Conservation (phyloP, 495 filamentous ascomycete species). For the Acidomyces sp. region DNA sequence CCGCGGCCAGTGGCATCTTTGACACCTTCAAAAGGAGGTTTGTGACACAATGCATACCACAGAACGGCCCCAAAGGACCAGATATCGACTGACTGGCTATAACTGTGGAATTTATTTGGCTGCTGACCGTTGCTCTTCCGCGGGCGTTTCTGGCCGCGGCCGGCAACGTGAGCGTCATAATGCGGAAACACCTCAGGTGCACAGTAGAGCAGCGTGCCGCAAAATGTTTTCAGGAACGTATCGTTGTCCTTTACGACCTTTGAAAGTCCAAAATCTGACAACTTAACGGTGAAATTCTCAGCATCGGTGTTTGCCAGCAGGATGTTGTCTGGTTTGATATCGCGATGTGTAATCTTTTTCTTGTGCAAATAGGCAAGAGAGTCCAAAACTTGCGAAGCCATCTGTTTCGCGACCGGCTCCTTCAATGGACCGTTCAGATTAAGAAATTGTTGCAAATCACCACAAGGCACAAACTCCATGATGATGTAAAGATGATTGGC, state of each 20-base stretch:
- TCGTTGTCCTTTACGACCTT: conserved; percentile 73
- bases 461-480: conserved; percentile 84
- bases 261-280: conserved; percentile 91
- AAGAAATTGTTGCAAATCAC: conserved; percentile 69
- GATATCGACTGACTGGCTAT: conserved; percentile 80
- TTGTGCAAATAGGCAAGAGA: conserved; percentile 79
- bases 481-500: conserved; percentile 73
- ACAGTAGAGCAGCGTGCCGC: conserved; percentile 88
- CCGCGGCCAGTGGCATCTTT: conserved; percentile 42
- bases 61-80: conserved; percentile 91
- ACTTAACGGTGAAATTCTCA: conserved; percentile 52
- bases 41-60: conserved; percentile 61
- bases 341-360: conserved; percentile 81
- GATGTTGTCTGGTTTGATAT: conserved; percentile 97
- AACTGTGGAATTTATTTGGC: conserved; percentile 35
- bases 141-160: conserved; percentile 36
- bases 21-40: conserved; percentile 65
- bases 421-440: conserved; percentile 43
- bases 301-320: conserved; percentile 61
- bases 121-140: conserved; percentile 31
- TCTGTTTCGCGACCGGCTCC: conserved; percentile 53
- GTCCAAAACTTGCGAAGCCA: conserved; percentile 63
- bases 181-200: conserved; percentile 91
- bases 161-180: conserved; percentile 34
- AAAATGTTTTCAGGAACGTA: conserved; percentile 91